phyloP scores from a whole-genome alignment of 306 rosid species.

The peach (Prunus persica) region Prunus_persica_NCBIv2 NC_034009.1:31218001-31218500 shows the following conservation, averaged over 20 bases:
- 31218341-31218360: too few relatives aligned
- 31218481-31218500: slow-evolving; percentile 36
- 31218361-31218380: too few relatives aligned
- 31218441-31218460: slow-evolving; percentile 35
- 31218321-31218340: neutral
- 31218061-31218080: neutral
- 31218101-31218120: slow-evolving; percentile 8
- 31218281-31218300: neutral
- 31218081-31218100: neutral
- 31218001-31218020: neutral
- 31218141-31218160: slow-evolving; percentile 13
- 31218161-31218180: slow-evolving; percentile 21
- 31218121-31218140: slow-evolving; percentile 15
- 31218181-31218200: neutral
- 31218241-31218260: slow-evolving; percentile 19
- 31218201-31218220: slow-evolving; percentile 13
- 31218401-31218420: slow-evolving; percentile 31
- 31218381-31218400: too few relatives aligned
- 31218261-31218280: slow-evolving; percentile 17
- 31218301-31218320: neutral
- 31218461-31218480: slow-evolving; percentile 29
- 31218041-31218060: neutral
- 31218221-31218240: slow-evolving; percentile 20
- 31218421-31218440: slow-evolving; percentile 29
- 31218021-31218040: neutral